Percentiles rank a stretch among this genome's conserved stretches.
Evolutionary conservation across 2,329 filamentous ascomycete genomes (phyloP).

Genomic region (Exutisphaerella laricina): DNA sequence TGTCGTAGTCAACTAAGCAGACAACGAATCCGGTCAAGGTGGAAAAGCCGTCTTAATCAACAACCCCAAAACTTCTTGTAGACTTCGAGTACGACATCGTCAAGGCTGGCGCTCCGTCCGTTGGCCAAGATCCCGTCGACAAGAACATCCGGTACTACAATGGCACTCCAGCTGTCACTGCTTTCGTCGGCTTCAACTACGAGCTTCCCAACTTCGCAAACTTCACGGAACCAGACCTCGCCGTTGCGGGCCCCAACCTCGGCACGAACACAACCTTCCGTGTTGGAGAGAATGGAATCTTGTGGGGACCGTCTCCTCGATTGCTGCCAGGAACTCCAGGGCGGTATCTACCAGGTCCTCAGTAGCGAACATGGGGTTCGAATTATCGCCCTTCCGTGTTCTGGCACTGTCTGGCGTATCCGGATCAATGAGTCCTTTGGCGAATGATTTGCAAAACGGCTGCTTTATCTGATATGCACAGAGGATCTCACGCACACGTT

Average conservation of each 20-base stretch:
- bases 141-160: slow-evolving; percentile 57
- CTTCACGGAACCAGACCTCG: slow-evolving; percentile 48
- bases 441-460: too few relatives aligned
- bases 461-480: too few relatives aligned
- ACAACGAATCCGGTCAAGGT: slow-evolving; percentile 44
- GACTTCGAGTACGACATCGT: slow-evolving; percentile 44
- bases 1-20: slow-evolving; percentile 39
- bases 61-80: slow-evolving; percentile 37
- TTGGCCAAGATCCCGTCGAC: slow-evolving; percentile 49
- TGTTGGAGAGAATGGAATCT: too few relatives aligned
- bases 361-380: too few relatives aligned
- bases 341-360: too few relatives aligned
- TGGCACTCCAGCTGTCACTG: slow-evolving; percentile 52
- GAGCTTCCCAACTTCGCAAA: slow-evolving; percentile 48
- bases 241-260: slow-evolving; percentile 53
- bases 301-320: too few relatives aligned
- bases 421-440: too few relatives aligned
- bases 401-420: too few relatives aligned
- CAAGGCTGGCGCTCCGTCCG: slow-evolving; percentile 43
- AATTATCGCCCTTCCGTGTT: too few relatives aligned
- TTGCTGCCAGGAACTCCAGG: too few relatives aligned
- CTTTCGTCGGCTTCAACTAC: slow-evolving; percentile 48
- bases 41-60: slow-evolving; percentile 43
- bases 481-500: too few relatives aligned
- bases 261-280: too few relatives aligned